These are phyloP conservation scores for Lactifluus piperatus DNA, from an alignment of 768 basidiomycete genomes.

Conservation along the genomic window DNA sequence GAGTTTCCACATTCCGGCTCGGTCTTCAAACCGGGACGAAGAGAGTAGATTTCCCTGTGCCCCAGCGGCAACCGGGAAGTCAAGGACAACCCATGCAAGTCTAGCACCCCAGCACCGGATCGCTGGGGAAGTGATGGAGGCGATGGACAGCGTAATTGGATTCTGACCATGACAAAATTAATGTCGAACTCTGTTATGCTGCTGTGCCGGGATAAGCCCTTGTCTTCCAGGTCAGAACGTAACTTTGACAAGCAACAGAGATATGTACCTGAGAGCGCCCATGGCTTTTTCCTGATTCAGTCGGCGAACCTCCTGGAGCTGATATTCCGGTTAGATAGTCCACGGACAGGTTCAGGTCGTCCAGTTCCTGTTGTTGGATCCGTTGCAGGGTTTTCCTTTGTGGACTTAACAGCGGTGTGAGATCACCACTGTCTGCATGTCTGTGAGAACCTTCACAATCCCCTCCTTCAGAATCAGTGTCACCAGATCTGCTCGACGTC, in stretches of 20 bases:
- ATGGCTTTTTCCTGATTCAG: neutral
- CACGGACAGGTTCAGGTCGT: constrained; percentile 48
- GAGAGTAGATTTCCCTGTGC: neutral
- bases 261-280: neutral
- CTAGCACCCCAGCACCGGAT: constrained; percentile 62
- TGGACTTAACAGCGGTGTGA: constrained; percentile 8
- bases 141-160: constrained; percentile 61
- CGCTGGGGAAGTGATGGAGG: constrained; percentile 38
- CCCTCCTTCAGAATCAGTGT: constrained; percentile 1
- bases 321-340: constrained; percentile 32
- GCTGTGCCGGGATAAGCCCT: neutral
- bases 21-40: neutral
- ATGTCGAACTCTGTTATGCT: constrained; percentile 27
- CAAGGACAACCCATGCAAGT: constrained; percentile 46
- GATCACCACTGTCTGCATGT: neutral
- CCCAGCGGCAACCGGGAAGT: constrained; percentile 23
- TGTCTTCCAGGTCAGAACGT: neutral
- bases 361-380: constrained; percentile 44
- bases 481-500: neutral
- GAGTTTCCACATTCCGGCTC: constrained; percentile 11
- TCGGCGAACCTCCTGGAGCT: neutral
- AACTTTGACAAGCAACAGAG: neutral
- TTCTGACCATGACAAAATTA: constrained; percentile 47
- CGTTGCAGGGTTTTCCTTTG: constrained; percentile 32
- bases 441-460: neutral